Evolutionary conservation across 2,329 filamentous ascomycete species (phyloP), one percentile per base, ranked within the genome.

Genomic region (Leptographium radiaticola): DNA sequence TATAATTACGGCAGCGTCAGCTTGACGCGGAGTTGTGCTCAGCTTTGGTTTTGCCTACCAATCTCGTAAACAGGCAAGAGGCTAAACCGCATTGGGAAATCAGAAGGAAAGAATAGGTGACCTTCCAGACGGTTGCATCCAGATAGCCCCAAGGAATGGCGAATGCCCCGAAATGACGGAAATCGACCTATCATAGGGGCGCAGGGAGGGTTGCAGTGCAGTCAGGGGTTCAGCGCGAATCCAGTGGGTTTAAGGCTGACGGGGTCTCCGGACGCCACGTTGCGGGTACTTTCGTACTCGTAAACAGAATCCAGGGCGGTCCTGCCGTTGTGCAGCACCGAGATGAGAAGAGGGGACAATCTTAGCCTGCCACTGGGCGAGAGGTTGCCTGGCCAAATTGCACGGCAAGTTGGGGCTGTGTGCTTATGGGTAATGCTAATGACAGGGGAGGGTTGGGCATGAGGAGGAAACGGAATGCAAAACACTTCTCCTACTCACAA

Each of bases 211-310:
- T 44, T 15, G 16, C 20, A 44, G 20, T 44, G 42, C 42, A 30
- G 42, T 10, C 42, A 44, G 42, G 42, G 42, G 42, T 44, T 13
- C n/a, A 20, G 25, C 43, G 15, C 15, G n/a, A 38, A 20, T 12
- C 40, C 34, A 16, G 16, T 34, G 39, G 42, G 50, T 45, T 45
- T 52, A 52, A 44, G 51, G 51, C 51, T 52, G 51, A 47, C 51
- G 51, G 43, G 33, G 43, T 40, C 18, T 34, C 51, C 51, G 34
- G 49, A 33, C 25, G 33, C n/a, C 38, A 52, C 36, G 20, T 49
- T 50, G 46, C 46, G 46, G 46, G 46, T 31, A 38, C n/a, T 44
- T 44, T 25, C 20, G 25, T 25, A 20, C 20, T 44, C 11, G 12
- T 44, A 20, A 12, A 25, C 42, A 44, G 6, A 25, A 44, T 30